A percentile compares a stretch with the other conserved stretches of the same genome.
These are phyloP conservation scores for Aspergillus funiculosus DNA, from an alignment of 495 filamentous ascomycete species.

Conservation along the genomic window DNA sequence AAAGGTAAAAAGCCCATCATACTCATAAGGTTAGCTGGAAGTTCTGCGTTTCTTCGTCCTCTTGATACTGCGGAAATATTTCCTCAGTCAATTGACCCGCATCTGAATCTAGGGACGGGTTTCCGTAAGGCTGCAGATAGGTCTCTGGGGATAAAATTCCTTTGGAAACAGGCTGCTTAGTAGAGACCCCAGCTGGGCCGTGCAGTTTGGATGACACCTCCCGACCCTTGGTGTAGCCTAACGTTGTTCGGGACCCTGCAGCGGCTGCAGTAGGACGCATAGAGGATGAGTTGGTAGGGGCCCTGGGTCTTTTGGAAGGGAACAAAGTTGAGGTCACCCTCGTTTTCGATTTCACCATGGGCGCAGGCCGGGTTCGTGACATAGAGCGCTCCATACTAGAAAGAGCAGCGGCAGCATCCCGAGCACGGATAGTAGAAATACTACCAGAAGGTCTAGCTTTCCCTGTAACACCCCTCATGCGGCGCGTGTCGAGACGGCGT, in stretches of 20 bases:
- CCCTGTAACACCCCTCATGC: conserved; percentile 27
- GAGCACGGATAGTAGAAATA: conserved; percentile 44
- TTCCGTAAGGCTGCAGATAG: conserved; percentile 41
- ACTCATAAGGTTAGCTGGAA: conserved; percentile 41
- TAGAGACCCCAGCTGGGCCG: conserved; percentile 19
- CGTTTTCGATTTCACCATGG: conserved; percentile 37
- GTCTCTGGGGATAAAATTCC: conserved; percentile 35
- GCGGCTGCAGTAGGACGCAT: conserved; percentile 57
- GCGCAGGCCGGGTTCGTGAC: conserved; percentile 32
- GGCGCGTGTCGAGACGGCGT: conserved; percentile 22
- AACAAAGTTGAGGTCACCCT: conserved; percentile 31
- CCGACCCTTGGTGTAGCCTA: conserved; percentile 77
- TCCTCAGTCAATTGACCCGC: conserved; percentile 30
- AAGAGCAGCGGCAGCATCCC: conserved; percentile 52
- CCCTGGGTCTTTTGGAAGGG: conserved; percentile 37
- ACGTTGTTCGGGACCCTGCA: conserved; percentile 64
- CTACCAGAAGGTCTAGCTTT: conserved; percentile 22
- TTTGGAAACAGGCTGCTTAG: conserved; percentile 20
- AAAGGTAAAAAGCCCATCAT: background rate
- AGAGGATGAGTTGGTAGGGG: conserved; percentile 44
- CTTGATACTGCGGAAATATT: conserved; percentile 29
- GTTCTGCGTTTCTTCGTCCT: conserved; percentile 39
- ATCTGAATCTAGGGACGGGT: conserved; percentile 37
- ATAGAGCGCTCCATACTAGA: conserved; percentile 32
- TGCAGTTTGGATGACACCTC: conserved; percentile 49